Evolutionary conservation across 2,329 filamentous ascomycete species (phyloP).

Genomic region (Rutstroemia sydowiana): DNA sequence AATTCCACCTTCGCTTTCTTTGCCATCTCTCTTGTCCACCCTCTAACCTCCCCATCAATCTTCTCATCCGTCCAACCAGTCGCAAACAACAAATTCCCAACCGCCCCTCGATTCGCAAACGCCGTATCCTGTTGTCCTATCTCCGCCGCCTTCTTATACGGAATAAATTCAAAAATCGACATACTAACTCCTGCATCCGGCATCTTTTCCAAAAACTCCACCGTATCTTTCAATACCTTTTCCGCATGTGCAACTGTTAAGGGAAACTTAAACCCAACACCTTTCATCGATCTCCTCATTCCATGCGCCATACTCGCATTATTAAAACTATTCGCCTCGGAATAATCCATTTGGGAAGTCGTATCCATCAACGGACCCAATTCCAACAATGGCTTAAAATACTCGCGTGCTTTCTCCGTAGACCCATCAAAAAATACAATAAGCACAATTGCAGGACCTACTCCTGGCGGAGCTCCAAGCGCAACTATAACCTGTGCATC

Average conservation of each 20-base stretch:
- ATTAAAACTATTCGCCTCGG: constrained; percentile 28
- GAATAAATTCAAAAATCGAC: constrained; percentile 18
- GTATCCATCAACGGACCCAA: constrained; percentile 26
- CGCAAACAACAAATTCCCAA: constrained; percentile 21
- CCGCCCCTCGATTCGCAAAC: constrained; percentile 26
- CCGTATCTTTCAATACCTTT: constrained; percentile 25
- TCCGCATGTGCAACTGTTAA: constrained; percentile 8
- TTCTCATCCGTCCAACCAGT: constrained; percentile 25
- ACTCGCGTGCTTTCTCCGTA: constrained; percentile 24
- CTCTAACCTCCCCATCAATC: constrained; percentile 14
- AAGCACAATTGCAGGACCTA: constrained; percentile 3
- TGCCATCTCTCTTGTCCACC: constrained; percentile 18
- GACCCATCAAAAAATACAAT: constrained; percentile 32
- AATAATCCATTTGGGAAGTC: constrained; percentile 28
- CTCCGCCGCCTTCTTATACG: constrained; percentile 16
- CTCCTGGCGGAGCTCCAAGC: constrained; percentile 9
- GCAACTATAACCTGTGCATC: constrained; percentile 1
- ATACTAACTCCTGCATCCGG: constrained; percentile 19
- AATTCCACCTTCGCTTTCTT: constrained; percentile 11
- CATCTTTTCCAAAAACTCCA: constrained; percentile 23
- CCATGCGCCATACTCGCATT: constrained; percentile 22
- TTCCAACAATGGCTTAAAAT: constrained; percentile 27
- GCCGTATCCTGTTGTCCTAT: constrained; percentile 21
- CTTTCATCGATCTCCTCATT: constrained; percentile 9
- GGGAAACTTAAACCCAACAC: constrained; percentile 6